Evolutionary conservation across 768 basidiomycete species (phyloP).

Genomic region (Pulveroboletus sp.): DNA sequence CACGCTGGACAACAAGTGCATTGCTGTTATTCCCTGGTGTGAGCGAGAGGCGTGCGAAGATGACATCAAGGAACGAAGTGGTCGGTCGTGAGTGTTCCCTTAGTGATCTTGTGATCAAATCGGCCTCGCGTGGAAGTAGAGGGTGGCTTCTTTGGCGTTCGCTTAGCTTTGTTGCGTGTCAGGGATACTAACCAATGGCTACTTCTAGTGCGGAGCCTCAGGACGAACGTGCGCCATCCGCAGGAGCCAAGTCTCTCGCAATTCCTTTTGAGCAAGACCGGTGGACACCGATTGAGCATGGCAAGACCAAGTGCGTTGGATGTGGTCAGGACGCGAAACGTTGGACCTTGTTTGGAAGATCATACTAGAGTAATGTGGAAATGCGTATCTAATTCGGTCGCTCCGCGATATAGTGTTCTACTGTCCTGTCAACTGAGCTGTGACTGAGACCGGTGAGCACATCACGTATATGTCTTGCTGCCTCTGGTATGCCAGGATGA

Average conservation of each 20-base stretch:
- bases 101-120: not conserved
- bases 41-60: slow-evolving; percentile 91
- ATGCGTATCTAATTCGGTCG: not conserved
- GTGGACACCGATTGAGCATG: slow-evolving; percentile 74
- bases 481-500: not conserved
- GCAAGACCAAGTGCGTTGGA: slow-evolving; percentile 85
- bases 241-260: slow-evolving; percentile 93
- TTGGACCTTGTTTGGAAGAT: slow-evolving; percentile 96
- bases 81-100: slow-evolving; percentile 54
- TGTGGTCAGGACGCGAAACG: slow-evolving; percentile 87
- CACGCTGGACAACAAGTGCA: slow-evolving; percentile 80
- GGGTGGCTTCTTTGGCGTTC: not conserved
- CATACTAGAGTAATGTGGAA: slow-evolving; percentile 46
- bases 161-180: not conserved
- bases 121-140: not conserved
- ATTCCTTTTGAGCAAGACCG: slow-evolving; percentile 92
- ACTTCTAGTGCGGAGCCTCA: slow-evolving; percentile 67
- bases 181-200: not conserved
- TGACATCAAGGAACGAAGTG: slow-evolving; percentile 94
- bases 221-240: slow-evolving; percentile 94
- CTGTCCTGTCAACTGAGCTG: not conserved
- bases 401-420: not conserved
- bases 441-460: not conserved
- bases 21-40: slow-evolving; percentile 94
- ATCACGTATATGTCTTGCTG: not conserved